Percentiles rank a stretch among this genome's conserved stretches.
phyloP scores from a whole-genome alignment of 257 asterid species.

The Solanum stenotomum region DNA sequence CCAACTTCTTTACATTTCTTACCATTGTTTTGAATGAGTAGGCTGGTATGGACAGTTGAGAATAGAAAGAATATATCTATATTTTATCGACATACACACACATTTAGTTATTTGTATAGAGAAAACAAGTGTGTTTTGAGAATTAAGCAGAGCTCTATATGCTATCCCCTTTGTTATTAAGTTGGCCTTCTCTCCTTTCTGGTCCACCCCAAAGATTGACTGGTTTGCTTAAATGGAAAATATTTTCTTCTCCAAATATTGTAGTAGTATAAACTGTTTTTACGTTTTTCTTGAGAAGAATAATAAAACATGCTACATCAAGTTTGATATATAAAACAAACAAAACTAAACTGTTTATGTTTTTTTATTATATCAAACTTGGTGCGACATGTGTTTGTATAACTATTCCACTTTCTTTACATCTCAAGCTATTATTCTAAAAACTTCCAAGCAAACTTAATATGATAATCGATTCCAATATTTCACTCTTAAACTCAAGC shows the following conservation, averaged over 20 bases:
- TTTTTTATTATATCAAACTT: background rate
- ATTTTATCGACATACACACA: background rate
- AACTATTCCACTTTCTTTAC: background rate
- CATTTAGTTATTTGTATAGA: background rate
- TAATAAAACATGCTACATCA: background rate
- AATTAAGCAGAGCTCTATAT: background rate
- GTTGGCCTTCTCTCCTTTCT: background rate
- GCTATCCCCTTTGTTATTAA: background rate
- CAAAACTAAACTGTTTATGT: background rate
- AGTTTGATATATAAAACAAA: background rate
- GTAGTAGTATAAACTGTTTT: background rate
- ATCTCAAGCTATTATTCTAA: background rate
- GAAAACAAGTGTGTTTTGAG: background rate
- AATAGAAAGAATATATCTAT: background rate
- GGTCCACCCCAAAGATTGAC: background rate
- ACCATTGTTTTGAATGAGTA: background rate
- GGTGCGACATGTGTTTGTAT: background rate
- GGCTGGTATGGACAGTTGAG: background rate
- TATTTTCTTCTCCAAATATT: background rate
- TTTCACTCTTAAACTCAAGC: background rate
- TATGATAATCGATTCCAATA: background rate
- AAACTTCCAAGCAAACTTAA: background rate
- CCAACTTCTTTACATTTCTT: background rate
- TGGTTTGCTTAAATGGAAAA: background rate
- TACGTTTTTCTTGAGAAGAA: background rate